phyloP scores from a whole-genome alignment of 163 green algal genomes.

The Scenedesmus sp. region DNA sequence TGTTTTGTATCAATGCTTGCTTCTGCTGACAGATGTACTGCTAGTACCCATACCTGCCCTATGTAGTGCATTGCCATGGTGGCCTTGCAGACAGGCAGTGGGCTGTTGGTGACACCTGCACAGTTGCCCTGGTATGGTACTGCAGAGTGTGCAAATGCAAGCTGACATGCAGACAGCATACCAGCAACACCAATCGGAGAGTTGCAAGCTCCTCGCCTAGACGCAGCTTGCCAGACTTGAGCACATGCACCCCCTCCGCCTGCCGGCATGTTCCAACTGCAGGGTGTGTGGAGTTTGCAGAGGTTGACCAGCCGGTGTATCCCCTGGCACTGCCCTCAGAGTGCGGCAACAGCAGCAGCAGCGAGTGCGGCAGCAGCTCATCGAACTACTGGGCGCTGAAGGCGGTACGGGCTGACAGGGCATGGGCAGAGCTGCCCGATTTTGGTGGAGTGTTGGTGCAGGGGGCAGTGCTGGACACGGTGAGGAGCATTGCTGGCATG shows the following conservation, averaged over 20 bases:
- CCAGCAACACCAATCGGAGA: too few relatives aligned
- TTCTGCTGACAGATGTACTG: not conserved
- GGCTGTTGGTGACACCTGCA: not conserved
- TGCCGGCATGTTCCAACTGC: too few relatives aligned
- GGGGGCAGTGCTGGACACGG: too few relatives aligned
- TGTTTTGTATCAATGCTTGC: not conserved
- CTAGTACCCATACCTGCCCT: too few relatives aligned
- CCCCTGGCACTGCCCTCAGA: not conserved
- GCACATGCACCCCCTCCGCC: too few relatives aligned
- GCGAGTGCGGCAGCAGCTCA: not conserved
- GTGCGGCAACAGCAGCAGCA: constrained; percentile 5
- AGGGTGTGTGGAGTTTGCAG: too few relatives aligned
- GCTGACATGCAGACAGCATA: too few relatives aligned
- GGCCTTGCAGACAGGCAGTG: not conserved
- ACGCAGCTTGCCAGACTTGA: too few relatives aligned
- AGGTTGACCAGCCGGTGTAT: not conserved
- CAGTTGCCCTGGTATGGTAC: too few relatives aligned
- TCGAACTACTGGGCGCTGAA: not conserved
- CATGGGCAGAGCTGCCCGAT: not conserved
- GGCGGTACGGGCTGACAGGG: not conserved
- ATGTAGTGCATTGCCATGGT: too few relatives aligned
- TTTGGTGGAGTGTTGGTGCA: not conserved
- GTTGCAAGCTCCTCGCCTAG: too few relatives aligned
- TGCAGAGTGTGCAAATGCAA: not conserved
- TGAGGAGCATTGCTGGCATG: too few relatives aligned